Base-by-base conservation (phyloP, 1,284 basidiomycete genomes). In the Sanghuangporus weigelae region DNA sequence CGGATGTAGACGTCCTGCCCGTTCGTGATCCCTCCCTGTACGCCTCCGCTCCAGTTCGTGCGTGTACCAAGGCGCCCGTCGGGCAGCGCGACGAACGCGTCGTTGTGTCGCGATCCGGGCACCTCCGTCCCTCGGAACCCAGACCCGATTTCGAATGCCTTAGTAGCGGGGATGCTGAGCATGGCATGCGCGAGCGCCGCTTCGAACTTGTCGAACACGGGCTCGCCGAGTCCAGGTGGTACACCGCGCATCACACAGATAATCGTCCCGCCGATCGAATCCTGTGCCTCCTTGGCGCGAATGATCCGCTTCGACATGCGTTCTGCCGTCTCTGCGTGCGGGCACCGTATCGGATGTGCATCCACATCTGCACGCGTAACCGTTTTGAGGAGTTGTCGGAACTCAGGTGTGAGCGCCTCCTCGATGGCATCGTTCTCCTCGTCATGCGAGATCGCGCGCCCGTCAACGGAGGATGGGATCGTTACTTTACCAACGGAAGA, bases 161-260 rank as follows among this genome's bases (percentile, higher is more conserved):
- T 99, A 63, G 97, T 99, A 7, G 97, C 96, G 39, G 97, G 97
- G 72, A 99, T 98, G 66, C 93, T 96, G 63, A 99, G 85, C 96
- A 99, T 99, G 16, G 97, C 97, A 74, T 99, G 97, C 2, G 86
- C 97, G 64, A 99, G 87, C 69, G 89, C 87, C 39, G 97, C 97
- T 76, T 98, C 97, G 73, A 99, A 89, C 80, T 99, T 99, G 84
- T 99, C 96, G 75, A 99, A 99, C 63, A 94, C 92, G 53, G 97
- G 97, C 76, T 99, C 97, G 62, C 97, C 97, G 42, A 99, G 85
- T 2, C 97, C 97, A 19, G 89, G 78, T 48, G 97, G 96, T 6
- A 92, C 86, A 68, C 89, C 86, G 60, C 96, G 91, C 71, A 99
- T 93, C 48, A 99, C 92, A 75, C 97, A 99, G 60, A 95, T 98